Percentiles rank a stretch among this genome's conserved stretches.
Conservation (phyloP, 2,329 filamentous ascomycete species). For the Fusarium papillatum region DNA sequence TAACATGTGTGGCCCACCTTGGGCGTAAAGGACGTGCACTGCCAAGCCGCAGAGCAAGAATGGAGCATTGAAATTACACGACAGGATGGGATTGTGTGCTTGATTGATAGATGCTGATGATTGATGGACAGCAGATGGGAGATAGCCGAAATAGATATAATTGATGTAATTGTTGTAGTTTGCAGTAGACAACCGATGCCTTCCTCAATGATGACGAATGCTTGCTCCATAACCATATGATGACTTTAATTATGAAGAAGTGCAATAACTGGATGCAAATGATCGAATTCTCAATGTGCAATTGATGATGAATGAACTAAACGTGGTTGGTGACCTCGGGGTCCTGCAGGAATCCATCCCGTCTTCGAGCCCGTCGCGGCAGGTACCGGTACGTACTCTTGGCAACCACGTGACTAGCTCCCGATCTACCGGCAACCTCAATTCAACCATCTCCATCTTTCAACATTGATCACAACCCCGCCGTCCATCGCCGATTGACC, state of each 20-base stretch:
- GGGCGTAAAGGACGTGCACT: slow-evolving; percentile 3
- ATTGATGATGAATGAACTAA: not conserved
- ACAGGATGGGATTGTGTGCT: not conserved
- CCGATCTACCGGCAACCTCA: slow-evolving; percentile 42
- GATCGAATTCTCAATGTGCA: not conserved
- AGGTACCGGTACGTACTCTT: not conserved
- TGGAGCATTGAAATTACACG: not conserved
- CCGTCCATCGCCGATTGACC: slow-evolving; percentile 39
- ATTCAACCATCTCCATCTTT: slow-evolving; percentile 37
- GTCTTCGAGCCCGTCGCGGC: not conserved
- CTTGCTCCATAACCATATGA: not conserved
- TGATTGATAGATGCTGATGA: not conserved
- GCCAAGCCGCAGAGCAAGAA: not conserved
- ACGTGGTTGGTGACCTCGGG: not conserved
- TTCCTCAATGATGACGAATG: not conserved
- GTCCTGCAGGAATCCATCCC: not conserved
- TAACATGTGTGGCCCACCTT: slow-evolving; percentile 3
- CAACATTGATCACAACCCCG: slow-evolving; percentile 45
- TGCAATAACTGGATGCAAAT: not conserved
- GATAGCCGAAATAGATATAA: not conserved
- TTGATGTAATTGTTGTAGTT: not conserved
- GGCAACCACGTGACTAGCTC: slow-evolving; percentile 40
- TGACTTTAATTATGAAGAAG: not conserved
- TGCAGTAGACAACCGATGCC: not conserved
- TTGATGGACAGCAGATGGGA: not conserved